Base-by-base conservation (phyloP, 2,329 filamentous ascomycete genomes). In the Pochonia chlamydosporia region DNA sequence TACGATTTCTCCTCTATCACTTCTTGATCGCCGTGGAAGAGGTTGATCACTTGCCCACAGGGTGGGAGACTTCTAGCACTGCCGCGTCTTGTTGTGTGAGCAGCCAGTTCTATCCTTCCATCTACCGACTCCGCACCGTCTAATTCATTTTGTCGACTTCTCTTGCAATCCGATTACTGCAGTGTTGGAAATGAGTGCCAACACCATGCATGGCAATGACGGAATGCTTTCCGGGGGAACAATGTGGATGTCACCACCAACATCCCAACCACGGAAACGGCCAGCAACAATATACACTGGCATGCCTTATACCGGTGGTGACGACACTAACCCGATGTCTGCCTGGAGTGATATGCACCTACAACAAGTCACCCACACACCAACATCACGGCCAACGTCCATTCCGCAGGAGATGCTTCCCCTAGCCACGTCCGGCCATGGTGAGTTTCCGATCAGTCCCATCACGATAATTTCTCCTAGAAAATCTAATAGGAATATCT, bases 371-470 rank as follows among this genome's bases (percentile, higher is more conserved):
- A 8, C 46, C 5, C 33, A 45, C 23, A n/a, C 37, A 24, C 18
- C 21, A 18, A 16, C 30, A 26, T 44, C 44, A 25, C 40, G 43
- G 26, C 59, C 59, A 44, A 58, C 51, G 31, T 28, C 37, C 5
- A 31, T 43, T 18, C 16, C 46, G 21, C 49, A 48, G 46, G 33
- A 45, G 16, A 16, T 48, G 26, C 42, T 51, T 31, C 46, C 44
- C 9, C 42, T 50, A 5, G 42, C 41, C 8, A 28, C 48, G n/a
- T 36, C 49, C 43, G 31, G 36, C 14, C 37, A 43, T 26, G 43
- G 49, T 51, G 21, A 51, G 49, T 44, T 16, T 33, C 13, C 20
- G 13, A 8, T 10, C n/a, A 20, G 8, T 16, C 20, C 24, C n/a
- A 13, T 33, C 16, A 18, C 21, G n/a, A n/a, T 26, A 8, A 20